phyloP scores from a whole-genome alignment of 495 filamentous ascomycete species.

The Hyaloscypha hepaticicola region DNA sequence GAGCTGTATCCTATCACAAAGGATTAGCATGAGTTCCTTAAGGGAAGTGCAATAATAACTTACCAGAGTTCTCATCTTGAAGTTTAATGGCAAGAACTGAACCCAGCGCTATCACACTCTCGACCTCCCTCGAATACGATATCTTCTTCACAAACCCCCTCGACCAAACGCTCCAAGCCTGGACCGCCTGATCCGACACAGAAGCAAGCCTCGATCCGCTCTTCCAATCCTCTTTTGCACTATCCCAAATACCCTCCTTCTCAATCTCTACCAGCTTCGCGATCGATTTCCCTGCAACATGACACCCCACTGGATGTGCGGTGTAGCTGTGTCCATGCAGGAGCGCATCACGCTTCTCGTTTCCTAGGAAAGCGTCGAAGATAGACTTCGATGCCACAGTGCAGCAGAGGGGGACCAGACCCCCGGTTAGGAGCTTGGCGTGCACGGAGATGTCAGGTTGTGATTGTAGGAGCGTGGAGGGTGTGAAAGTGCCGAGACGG shows the following conservation, averaged over 20 bases:
- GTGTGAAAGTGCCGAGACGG: slow-evolving; percentile 65
- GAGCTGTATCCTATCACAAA: slow-evolving; percentile 61
- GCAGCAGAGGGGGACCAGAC: slow-evolving; percentile 68
- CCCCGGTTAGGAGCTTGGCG: slow-evolving; percentile 77
- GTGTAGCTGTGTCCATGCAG: slow-evolving; percentile 83
- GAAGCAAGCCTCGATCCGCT: not conserved
- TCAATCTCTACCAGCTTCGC: slow-evolving; percentile 56
- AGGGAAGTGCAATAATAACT: not conserved
- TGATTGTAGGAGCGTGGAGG: slow-evolving; percentile 62
- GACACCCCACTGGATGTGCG: slow-evolving; percentile 73
- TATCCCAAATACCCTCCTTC: slow-evolving; percentile 50
- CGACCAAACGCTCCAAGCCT: slow-evolving; percentile 70
- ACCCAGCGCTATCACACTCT: slow-evolving; percentile 67
- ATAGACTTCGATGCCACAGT: slow-evolving; percentile 70
- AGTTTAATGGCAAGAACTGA: slow-evolving; percentile 68
- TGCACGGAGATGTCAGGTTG: slow-evolving; percentile 71
- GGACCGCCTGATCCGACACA: not conserved
- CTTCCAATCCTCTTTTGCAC: slow-evolving; percentile 46
- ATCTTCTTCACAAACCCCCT: slow-evolving; percentile 52
- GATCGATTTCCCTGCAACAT: slow-evolving; percentile 62
- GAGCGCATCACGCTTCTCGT: slow-evolving; percentile 68
- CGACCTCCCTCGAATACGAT: slow-evolving; percentile 51
- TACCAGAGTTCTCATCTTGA: slow-evolving; percentile 34
- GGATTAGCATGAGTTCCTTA: not conserved
- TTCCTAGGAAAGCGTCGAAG: slow-evolving; percentile 64